A percentile compares a stretch with the other conserved stretches of the same genome.
Evolutionary conservation across 345 rosid species (phyloP).

Genomic region (Lagerstroemia speciosa): DNA sequence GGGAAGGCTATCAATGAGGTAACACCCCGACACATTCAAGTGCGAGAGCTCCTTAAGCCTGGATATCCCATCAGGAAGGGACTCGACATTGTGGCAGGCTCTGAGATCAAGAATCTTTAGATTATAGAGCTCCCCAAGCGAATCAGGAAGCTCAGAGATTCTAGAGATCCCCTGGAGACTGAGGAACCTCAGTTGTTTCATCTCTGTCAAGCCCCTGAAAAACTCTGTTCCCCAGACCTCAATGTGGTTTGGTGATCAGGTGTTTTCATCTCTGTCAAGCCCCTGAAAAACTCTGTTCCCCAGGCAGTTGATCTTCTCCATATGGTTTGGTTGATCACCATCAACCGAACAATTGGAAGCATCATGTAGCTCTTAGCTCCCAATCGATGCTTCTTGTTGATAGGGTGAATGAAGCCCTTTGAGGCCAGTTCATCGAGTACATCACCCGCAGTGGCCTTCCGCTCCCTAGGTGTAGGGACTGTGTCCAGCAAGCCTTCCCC

Average conservation of each 20-base stretch:
- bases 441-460: background rate
- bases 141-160: conserved; percentile 17
- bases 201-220: conserved; percentile 11
- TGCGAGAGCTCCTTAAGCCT: conserved; percentile 8
- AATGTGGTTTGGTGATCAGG: no score
- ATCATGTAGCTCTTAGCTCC: conserved; percentile 1
- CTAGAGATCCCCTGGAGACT: conserved; percentile 33
- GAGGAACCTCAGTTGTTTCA: conserved; percentile 21
- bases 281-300: no score
- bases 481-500: conserved; percentile 8
- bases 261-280: no score
- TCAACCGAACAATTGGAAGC: conserved; percentile 11
- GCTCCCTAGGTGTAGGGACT: background rate
- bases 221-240: conserved; percentile 20
- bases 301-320: no score
- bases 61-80: conserved; percentile 15
- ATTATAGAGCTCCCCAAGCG: conserved; percentile 6
- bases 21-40: conserved; percentile 34
- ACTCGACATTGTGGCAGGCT: conserved; percentile 29
- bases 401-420: conserved; percentile 6
- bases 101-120: conserved; percentile 27
- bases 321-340: conserved; percentile 8
- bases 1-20: conserved; percentile 41
- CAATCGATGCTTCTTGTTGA: background rate
- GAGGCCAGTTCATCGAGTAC: conserved; percentile 8